Evolutionary conservation across 345 rosid genomes (phyloP).

Genomic region (Salix viminalis): DNA sequence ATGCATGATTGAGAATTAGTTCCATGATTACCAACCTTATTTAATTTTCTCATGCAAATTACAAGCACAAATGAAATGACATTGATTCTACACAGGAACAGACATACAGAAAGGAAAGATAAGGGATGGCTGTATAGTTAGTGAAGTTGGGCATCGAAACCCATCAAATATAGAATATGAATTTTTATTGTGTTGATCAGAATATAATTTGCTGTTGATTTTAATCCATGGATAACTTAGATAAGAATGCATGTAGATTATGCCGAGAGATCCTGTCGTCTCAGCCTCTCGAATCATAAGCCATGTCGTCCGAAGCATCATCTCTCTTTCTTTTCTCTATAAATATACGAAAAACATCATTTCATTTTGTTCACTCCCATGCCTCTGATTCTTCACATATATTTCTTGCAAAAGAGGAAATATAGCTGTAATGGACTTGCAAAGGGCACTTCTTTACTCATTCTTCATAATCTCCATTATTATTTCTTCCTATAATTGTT

Average conservation of each 20-base stretch:
- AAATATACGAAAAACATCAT: slow-evolving; percentile 25
- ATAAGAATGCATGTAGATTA: background rate
- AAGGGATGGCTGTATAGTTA: background rate
- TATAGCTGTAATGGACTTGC: slow-evolving; percentile 18
- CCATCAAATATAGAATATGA: background rate
- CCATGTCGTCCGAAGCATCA: slow-evolving; percentile 16
- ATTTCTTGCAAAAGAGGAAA: slow-evolving; percentile 5
- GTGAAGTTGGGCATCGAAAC: background rate
- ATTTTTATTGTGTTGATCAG: background rate
- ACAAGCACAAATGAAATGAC: background rate
- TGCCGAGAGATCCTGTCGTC: slow-evolving; percentile 36
- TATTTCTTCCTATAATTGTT: slow-evolving; percentile 8
- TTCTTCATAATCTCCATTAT: background rate
- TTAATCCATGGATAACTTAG: background rate
- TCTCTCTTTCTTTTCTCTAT: slow-evolving; percentile 19
- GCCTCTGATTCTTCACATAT: background rate
- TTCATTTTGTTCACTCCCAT: slow-evolving; percentile 12
- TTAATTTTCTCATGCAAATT: background rate
- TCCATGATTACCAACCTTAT: background rate
- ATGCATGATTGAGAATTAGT: background rate
- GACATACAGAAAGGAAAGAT: no score
- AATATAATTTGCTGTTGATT: background rate
- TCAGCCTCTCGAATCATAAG: slow-evolving; percentile 21
- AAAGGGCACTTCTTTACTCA: background rate
- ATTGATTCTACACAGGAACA: no score